These are phyloP conservation scores for Polygonum aviculare DNA, from an alignment of 148 eudicot species.

Conservation along the genomic window DNA sequence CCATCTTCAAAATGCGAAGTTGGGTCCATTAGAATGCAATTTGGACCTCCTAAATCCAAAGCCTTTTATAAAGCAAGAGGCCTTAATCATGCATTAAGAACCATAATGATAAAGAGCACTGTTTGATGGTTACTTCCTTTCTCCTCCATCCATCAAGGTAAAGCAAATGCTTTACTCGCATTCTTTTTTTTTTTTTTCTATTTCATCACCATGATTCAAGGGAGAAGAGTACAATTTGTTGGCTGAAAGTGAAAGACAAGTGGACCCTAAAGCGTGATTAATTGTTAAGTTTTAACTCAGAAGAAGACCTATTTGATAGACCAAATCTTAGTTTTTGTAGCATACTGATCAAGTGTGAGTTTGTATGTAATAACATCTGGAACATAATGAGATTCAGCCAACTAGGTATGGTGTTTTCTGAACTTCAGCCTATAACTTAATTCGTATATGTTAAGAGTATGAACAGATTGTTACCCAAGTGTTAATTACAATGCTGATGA, in stretches of 20 bases:
- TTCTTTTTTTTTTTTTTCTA: background rate
- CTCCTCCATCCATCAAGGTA: conserved; percentile 4
- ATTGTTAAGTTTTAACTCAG: background rate
- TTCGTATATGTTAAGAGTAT: background rate
- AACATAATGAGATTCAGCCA: background rate
- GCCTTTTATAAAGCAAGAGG: conserved; percentile 1
- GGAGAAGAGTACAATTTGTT: background rate
- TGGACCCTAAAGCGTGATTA: conserved; percentile 6
- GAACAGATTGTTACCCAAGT: background rate
- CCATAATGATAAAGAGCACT: conserved; percentile 7
- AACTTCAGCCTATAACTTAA: background rate
- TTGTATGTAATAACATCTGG: background rate
- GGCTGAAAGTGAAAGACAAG: conserved; percentile 5
- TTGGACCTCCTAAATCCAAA: conserved; percentile 5
- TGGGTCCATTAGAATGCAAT: conserved; percentile 3
- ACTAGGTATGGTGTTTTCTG: background rate
- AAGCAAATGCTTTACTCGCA: background rate
- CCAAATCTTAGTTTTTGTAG: background rate
- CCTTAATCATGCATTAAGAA: background rate
- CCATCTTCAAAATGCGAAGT: background rate
- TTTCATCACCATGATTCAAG: conserved; percentile 5
- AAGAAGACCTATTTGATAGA: background rate
- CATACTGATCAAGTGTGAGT: background rate
- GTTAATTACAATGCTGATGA: background rate
- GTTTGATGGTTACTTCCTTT: conserved; percentile 2